Evolutionary conservation across 2,329 filamentous ascomycete species (phyloP).

Genomic region (Trichoderma asperellum): DNA sequence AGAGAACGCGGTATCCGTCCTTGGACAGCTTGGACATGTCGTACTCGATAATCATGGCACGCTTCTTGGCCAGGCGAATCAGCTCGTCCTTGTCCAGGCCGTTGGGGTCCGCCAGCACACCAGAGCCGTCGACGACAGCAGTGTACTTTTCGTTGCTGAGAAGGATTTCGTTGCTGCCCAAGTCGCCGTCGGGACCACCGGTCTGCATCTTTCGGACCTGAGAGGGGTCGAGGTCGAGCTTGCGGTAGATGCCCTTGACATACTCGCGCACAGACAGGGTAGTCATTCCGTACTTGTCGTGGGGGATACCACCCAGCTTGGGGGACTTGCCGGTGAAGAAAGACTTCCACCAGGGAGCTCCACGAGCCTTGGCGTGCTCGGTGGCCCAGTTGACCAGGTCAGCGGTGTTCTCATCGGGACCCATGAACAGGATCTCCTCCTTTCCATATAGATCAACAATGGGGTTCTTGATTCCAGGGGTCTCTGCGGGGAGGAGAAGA

Average conservation of each 20-base stretch:
- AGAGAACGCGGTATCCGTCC: slow-evolving; percentile 87
- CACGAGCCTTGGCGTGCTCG: slow-evolving; percentile 82
- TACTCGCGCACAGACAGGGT: slow-evolving; percentile 96
- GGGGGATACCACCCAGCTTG: slow-evolving; percentile 92
- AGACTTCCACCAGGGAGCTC: slow-evolving; percentile 98
- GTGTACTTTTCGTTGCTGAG: slow-evolving; percentile 95
- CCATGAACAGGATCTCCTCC: slow-evolving; percentile 97
- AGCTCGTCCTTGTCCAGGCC: slow-evolving; percentile 86
- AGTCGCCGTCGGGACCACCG: slow-evolving; percentile 92
- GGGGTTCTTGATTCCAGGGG: slow-evolving; percentile 97
- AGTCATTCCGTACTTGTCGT: slow-evolving; percentile 97
- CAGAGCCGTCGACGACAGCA: slow-evolving; percentile 92
- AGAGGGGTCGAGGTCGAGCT: slow-evolving; percentile 84
- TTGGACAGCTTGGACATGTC: slow-evolving; percentile 83
- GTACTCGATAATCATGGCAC: slow-evolving; percentile 88
- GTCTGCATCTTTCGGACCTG: slow-evolving; percentile 94
- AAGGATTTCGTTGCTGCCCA: slow-evolving; percentile 97
- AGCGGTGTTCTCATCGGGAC: slow-evolving; percentile 97
- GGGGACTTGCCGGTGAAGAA: slow-evolving; percentile 99
- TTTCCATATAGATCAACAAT: slow-evolving; percentile 95
- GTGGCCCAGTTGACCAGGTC: slow-evolving; percentile 99
- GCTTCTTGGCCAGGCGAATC: slow-evolving; percentile 78
- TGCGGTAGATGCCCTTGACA: slow-evolving; percentile 94
- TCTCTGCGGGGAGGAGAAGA: slow-evolving; percentile 83
- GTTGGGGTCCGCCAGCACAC: slow-evolving; percentile 90